phyloP scores from a whole-genome alignment of 768 basidiomycete species.

The Serendipita vermifera region DNA sequence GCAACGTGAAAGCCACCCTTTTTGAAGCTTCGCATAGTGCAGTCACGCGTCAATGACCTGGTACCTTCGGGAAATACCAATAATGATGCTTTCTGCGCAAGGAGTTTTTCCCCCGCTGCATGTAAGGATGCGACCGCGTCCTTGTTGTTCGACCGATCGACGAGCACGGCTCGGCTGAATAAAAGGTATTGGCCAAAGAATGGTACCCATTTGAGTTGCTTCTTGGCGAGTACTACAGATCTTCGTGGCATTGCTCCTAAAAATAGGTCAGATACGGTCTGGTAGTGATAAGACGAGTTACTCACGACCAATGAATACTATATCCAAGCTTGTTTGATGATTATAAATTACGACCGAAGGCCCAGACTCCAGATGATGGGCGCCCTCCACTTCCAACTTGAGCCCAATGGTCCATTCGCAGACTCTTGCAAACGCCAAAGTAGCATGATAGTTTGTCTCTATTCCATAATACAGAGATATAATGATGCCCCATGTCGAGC shows the following conservation, averaged over 20 bases:
- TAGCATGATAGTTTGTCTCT: background rate
- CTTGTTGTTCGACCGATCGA: background rate
- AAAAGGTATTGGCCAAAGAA: background rate
- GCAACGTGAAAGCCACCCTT: background rate
- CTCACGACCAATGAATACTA: background rate
- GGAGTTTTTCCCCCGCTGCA: background rate
- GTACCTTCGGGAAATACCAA: background rate
- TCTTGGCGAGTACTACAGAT: background rate
- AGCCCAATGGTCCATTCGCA: background rate
- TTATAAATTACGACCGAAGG: background rate
- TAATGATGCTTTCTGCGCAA: background rate
- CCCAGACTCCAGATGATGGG: background rate
- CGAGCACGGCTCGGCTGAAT: background rate
- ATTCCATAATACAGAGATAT: background rate
- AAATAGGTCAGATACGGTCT: background rate
- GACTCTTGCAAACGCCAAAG: background rate
- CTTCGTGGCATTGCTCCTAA: background rate
- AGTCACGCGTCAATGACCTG: background rate
- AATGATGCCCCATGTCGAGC: background rate
- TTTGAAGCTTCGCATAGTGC: background rate
- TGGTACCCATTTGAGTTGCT: background rate
- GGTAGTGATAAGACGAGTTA: background rate
- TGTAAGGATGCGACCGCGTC: background rate
- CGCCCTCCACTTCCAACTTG: background rate
- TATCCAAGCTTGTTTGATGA: background rate